These are phyloP conservation scores for Leccinum subspadiceum DNA, from an alignment of 1,284 basidiomycete species.

Conservation along the genomic window DNA sequence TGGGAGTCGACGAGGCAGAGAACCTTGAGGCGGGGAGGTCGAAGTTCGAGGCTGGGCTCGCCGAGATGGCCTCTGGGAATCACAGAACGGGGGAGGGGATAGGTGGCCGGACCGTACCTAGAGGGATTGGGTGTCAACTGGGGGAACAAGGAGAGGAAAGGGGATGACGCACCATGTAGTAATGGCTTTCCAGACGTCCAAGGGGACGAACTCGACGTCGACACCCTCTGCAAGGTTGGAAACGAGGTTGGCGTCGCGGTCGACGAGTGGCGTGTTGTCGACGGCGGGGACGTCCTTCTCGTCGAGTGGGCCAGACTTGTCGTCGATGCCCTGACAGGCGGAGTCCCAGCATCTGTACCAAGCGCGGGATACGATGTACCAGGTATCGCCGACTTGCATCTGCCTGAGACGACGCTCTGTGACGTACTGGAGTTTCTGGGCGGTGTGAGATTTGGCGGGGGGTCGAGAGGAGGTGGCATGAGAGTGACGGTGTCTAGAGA, in stretches of 20 bases:
- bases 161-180: slow-evolving; percentile 55
- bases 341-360: slow-evolving; percentile 79
- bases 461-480: slow-evolving; percentile 22
- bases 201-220: slow-evolving; percentile 79
- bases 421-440: slow-evolving; percentile 51
- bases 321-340: slow-evolving; percentile 62
- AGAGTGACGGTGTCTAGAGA: slow-evolving; percentile 28
- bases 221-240: slow-evolving; percentile 58
- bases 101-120: slow-evolving; percentile 69
- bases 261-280: slow-evolving; percentile 67
- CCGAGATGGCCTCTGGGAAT: slow-evolving; percentile 56
- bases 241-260: slow-evolving; percentile 50
- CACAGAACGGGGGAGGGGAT: slow-evolving; percentile 64
- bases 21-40: slow-evolving; percentile 69
- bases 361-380: slow-evolving; percentile 69
- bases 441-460: slow-evolving; percentile 31
- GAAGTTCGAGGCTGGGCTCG: slow-evolving; percentile 70
- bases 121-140: slow-evolving; percentile 4
- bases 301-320: slow-evolving; percentile 62
- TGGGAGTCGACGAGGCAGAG: slow-evolving; percentile 43
- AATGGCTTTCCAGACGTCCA: slow-evolving; percentile 71
- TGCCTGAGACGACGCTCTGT: slow-evolving; percentile 42
- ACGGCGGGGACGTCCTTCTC: slow-evolving; percentile 71
- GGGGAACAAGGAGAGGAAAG: background rate
- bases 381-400: slow-evolving; percentile 67